These are phyloP conservation scores for Boletus hoseneyae DNA, from an alignment of 1,284 basidiomycete species.

Conservation along the genomic window DNA sequence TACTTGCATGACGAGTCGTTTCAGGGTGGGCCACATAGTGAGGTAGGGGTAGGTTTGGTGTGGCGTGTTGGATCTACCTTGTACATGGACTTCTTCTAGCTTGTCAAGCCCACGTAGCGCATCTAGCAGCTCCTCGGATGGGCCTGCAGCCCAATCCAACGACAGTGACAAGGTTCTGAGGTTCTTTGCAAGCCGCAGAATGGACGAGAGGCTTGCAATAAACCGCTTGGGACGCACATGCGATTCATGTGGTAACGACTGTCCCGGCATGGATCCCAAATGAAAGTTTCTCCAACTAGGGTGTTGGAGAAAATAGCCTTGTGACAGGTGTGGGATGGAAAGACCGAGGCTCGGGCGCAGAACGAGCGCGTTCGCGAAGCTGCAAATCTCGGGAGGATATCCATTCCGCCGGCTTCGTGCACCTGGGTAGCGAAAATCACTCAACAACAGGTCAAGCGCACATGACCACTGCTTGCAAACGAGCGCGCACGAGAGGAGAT, in stretches of 20 bases:
- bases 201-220: neutral
- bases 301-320: neutral
- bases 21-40: neutral
- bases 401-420: neutral
- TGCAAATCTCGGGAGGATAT: neutral
- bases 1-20: neutral
- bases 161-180: neutral
- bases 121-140: neutral
- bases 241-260: neutral
- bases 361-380: conserved; percentile 1
- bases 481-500: neutral
- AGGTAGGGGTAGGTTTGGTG: neutral
- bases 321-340: conserved; percentile 1
- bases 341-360: neutral
- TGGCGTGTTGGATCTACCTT: neutral
- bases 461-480: conserved; percentile 4
- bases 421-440: neutral
- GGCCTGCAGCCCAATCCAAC: neutral
- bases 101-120: neutral
- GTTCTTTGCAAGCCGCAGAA: neutral
- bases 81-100: neutral
- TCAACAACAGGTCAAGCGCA: neutral
- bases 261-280: neutral
- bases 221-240: neutral
- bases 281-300: neutral